These are phyloP conservation scores for Prunus armeniaca DNA, from an alignment of 306 rosid species.

Conservation along the genomic window DNA sequence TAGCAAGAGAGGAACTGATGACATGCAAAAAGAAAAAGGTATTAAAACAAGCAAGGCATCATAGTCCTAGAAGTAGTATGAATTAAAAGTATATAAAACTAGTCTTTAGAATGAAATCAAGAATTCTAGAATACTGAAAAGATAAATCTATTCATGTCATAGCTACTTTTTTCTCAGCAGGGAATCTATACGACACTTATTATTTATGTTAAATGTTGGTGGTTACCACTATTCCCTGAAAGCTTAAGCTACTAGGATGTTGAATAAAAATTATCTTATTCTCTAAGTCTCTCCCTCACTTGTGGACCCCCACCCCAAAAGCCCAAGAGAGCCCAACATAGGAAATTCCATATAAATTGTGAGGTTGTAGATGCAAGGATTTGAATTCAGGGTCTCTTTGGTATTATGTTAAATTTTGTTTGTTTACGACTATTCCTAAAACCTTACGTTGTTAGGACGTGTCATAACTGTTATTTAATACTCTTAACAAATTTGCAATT, in stretches of 20 bases:
- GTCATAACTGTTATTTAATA: not conserved
- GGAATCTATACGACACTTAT: not conserved
- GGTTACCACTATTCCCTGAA: not conserved
- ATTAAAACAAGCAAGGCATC: constrained; percentile 13
- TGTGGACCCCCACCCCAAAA: not conserved
- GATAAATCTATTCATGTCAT: not conserved
- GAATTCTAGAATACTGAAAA: not conserved
- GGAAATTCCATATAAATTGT: not conserved
- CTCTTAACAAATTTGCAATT: not conserved
- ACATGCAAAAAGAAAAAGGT: constrained; percentile 1
- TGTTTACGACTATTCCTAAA: not conserved
- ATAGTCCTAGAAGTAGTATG: not conserved
- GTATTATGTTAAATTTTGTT: not conserved
- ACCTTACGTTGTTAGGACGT: not conserved
- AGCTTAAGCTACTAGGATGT: not conserved
- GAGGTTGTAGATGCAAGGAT: not conserved
- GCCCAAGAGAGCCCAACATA: not conserved
- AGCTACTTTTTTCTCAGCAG: not conserved
- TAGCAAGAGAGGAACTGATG: constrained; percentile 72
- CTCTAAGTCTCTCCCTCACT: not conserved
- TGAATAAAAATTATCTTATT: not conserved
- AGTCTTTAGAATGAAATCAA: not conserved
- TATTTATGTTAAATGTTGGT: not conserved
- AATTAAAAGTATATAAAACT: not conserved
- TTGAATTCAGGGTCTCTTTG: not conserved